Evolutionary conservation across 106 monocot species (phyloP).

Genomic region (Dendrobium officinale): DNA sequence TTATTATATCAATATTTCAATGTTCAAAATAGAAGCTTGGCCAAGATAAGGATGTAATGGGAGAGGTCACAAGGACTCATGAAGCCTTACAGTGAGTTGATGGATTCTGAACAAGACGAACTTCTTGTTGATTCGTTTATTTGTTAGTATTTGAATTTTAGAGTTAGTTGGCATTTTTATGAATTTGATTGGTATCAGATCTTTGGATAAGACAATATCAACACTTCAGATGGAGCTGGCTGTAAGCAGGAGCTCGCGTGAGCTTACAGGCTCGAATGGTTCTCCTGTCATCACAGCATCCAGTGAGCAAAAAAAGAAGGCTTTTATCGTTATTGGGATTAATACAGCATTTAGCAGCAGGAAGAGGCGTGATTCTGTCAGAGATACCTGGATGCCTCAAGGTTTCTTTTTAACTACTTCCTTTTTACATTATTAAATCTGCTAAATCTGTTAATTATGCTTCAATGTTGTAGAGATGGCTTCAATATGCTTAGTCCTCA

Average conservation of each 20-base stretch:
- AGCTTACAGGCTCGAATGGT: constrained; percentile 31
- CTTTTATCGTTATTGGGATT: constrained; percentile 91
- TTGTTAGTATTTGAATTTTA: background rate
- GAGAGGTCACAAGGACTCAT: constrained; percentile 65
- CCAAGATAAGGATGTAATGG: constrained; percentile 57
- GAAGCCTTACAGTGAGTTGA: constrained; percentile 74
- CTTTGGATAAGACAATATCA: constrained; percentile 81
- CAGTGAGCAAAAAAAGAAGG: constrained; percentile 59
- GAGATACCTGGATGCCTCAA: constrained; percentile 97
- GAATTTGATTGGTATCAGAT: constrained; percentile 33
- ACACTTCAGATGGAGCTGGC: constrained; percentile 94
- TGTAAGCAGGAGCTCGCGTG: constrained; percentile 59
- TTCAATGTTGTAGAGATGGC: background rate
- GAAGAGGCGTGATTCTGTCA: constrained; percentile 86
- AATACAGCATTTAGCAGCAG: constrained; percentile 99
- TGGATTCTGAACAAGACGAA: background rate
- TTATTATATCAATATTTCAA: background rate
- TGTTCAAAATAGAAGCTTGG: constrained; percentile 30
- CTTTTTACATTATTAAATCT: background rate
- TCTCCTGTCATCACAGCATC: constrained; percentile 25
- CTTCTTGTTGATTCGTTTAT: constrained; percentile 7
- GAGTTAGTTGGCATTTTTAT: background rate
- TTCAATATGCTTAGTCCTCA: background rate
- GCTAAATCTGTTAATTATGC: background rate
- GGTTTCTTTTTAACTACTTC: constrained; percentile 24